phyloP scores from a whole-genome alignment of 805 yeast genomes.

The Candida parachauliodes region DNA sequence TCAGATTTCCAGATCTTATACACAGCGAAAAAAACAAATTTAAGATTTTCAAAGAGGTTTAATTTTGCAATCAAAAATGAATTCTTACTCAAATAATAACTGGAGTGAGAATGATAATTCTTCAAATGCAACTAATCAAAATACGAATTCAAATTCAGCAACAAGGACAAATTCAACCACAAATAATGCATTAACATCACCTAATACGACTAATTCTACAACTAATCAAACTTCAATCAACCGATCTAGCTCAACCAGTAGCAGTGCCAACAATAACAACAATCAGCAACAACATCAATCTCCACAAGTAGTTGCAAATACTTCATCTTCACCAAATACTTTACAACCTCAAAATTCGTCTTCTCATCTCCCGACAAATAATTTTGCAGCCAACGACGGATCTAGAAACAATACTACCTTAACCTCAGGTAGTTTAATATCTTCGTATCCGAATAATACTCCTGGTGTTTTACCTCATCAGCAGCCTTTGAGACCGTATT shows the following conservation, averaged over 20 bases:
- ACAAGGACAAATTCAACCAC: not conserved
- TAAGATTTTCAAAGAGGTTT: no score
- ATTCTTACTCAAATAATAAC: slow-evolving; percentile 3
- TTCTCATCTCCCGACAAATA: not conserved
- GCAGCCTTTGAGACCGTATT: slow-evolving; percentile 2
- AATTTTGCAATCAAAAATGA: slow-evolving; percentile 3
- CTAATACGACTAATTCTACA: slow-evolving; percentile 1
- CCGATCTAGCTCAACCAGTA: not conserved
- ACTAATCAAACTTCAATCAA: not conserved
- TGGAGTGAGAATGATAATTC: slow-evolving; percentile 3
- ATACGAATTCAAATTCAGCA: not conserved
- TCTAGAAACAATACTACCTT: not conserved
- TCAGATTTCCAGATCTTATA: no score
- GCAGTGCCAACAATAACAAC: not conserved
- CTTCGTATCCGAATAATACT: not conserved
- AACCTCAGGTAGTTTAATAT: not conserved
- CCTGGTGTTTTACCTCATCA: not conserved
- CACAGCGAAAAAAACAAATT: no score
- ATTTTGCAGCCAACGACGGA: not conserved
- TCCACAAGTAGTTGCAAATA: not conserved
- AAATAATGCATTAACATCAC: not conserved
- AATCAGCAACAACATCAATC: not conserved
- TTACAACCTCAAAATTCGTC: not conserved
- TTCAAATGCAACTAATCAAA: no score
- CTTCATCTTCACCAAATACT: slow-evolving; percentile 2